Evolutionary conservation across 768 basidiomycete genomes (phyloP), one percentile per base, ranked within the genome.

Genomic region (Mycena vitilis): DNA sequence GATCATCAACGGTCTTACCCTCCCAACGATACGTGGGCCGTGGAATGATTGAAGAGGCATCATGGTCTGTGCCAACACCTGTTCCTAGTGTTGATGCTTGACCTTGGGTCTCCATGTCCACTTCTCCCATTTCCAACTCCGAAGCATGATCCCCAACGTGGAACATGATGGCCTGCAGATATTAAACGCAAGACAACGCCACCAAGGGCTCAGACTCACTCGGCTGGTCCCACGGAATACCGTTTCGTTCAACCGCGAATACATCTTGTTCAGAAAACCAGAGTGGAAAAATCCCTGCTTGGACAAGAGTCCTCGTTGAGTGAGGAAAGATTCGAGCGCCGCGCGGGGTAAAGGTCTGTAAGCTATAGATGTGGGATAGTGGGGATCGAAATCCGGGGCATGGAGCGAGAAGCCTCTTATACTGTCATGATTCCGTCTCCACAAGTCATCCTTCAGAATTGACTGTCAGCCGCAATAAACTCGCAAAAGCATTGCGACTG

Each of bases 21-120:
- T 93, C 91, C 91, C 91, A 93, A 40, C 87, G 84, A 76, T 89
- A 93, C 18, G 81, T 78, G 1, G 89, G 88, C 12, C 93, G 86
- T 0, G 87, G 79, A 12, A 86, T 86, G 59, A 93, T 89, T 49
- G 81, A 81, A 1, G 81, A 78, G 67, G 88, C 87, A 73, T 93
- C 88, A 69, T 92, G 86, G 73, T 92, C 89, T 0, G 92, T 93
- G 7, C 89, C 90, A n/a, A 83, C 87, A 1, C 89, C 89, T 1
- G 89, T 91, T 5, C 88, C 91, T 23, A 90, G 76, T 4, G 86
- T 87, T 4, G 90, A 69, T 5, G 57, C 76, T 45, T 79, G 82
- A 18, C 76, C 81, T 59, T 82, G 84, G 4, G 86, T 85, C 60
- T 87, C 81, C 16, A 84, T 63, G 70, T 91, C 89, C 45, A 93